Evolutionary conservation across 73 alveolate species (phyloP).

Genomic region (Urostyla sp.): DNA sequence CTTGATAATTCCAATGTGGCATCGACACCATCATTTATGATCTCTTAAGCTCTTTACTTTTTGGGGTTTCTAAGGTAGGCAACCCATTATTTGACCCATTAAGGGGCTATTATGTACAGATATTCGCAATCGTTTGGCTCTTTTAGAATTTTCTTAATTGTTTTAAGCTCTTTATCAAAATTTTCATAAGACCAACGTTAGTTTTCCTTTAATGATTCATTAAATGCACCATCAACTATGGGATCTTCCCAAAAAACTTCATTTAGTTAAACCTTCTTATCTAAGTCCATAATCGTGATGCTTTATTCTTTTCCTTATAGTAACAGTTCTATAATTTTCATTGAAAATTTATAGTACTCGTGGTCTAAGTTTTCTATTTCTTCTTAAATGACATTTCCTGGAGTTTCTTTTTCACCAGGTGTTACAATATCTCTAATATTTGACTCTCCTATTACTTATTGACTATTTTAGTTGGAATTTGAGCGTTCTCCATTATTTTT

Average conservation of each 20-base stretch:
- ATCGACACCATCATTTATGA: constrained; percentile 33
- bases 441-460: neutral
- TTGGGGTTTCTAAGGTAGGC: constrained; percentile 8
- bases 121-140: constrained; percentile 37
- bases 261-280: neutral
- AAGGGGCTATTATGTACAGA: constrained; percentile 26
- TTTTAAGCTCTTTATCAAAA: neutral
- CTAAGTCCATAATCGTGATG: constrained; percentile 1
- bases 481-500: too few species aligned
- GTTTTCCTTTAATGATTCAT: neutral
- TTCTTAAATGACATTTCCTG: constrained; percentile 34
- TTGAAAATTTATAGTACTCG: constrained; percentile 6
- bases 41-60: constrained; percentile 12
- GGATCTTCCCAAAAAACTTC: constrained; percentile 50
- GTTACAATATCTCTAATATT: neutral
- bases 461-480: neutral
- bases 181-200: neutral
- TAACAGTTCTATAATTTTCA: constrained; percentile 30
- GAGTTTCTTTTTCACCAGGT: constrained; percentile 33
- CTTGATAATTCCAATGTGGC: neutral
- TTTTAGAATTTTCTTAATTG: neutral
- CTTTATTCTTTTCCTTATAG: constrained; percentile 9
- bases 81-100: constrained; percentile 34
- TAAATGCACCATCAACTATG: neutral
- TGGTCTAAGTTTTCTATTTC: constrained; percentile 33